phyloP scores from a whole-genome alignment of 2,329 filamentous ascomycete genomes.

The Emmonsiellopsis sp. region DNA sequence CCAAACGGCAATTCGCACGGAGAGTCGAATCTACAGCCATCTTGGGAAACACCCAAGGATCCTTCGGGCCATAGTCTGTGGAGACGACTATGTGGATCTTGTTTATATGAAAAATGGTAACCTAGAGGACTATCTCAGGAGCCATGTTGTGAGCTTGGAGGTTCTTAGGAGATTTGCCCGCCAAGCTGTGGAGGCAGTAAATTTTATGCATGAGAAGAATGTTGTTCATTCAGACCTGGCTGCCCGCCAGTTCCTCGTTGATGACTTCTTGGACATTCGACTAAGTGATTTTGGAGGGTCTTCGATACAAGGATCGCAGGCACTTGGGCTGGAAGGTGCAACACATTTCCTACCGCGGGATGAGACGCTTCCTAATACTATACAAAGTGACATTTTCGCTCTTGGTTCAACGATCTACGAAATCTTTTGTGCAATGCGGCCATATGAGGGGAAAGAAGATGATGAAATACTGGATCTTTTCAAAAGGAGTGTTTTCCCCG shows the following conservation, averaged over 20 bases:
- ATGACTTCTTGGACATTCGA: slow-evolving; percentile 13
- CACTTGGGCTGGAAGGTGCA: slow-evolving; percentile 6
- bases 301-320: not conserved
- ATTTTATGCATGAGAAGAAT: slow-evolving; percentile 11
- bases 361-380: slow-evolving; percentile 8
- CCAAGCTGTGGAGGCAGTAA: slow-evolving; percentile 15
- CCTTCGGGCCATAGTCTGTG: not conserved
- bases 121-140: not conserved
- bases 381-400: slow-evolving; percentile 12
- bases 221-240: slow-evolving; percentile 19
- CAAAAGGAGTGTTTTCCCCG: not conserved
- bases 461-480: not conserved
- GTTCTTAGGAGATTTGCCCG: not conserved
- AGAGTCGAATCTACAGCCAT: not conserved
- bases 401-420: slow-evolving; percentile 13
- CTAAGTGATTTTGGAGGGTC: slow-evolving; percentile 14
- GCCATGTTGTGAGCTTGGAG: not conserved
- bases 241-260: slow-evolving; percentile 13
- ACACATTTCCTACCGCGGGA: slow-evolving; percentile 11
- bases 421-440: slow-evolving; percentile 2
- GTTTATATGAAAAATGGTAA: not conserved
- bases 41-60: not conserved
- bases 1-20: not conserved
- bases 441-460: not conserved
- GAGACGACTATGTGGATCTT: not conserved